Percentiles rank a stretch among this genome's conserved stretches.
Evolutionary conservation across 2,329 filamentous ascomycete species (phyloP).

Genomic region (Pseudogymnoascus sp.): DNA sequence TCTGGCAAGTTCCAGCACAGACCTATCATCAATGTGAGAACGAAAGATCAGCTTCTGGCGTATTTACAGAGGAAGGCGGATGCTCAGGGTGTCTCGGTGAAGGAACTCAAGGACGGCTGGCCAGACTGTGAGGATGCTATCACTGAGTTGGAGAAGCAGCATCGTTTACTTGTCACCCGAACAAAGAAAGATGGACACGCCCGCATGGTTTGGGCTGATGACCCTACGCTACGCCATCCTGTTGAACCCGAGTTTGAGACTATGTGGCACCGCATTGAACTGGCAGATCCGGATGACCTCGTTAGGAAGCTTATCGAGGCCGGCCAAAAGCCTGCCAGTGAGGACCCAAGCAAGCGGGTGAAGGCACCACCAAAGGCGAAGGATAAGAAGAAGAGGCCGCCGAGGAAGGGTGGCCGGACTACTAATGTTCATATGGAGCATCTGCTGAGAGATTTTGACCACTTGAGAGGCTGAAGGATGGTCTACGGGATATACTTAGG

Average conservation of each 20-base stretch:
- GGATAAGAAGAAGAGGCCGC: conserved; percentile 30
- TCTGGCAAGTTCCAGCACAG: conserved; percentile 72
- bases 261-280: conserved; percentile 72
- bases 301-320: conserved; percentile 32
- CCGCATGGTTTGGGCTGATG: conserved; percentile 81
- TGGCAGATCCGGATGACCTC: conserved; percentile 47
- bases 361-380: conserved; percentile 28
- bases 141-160: conserved; percentile 64
- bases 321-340: conserved; percentile 30
- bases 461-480: conserved; percentile 22
- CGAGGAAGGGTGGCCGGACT: conserved; percentile 27
- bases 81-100: conserved; percentile 71
- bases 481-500: neutral
- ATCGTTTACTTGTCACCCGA: conserved; percentile 74
- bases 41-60: conserved; percentile 65
- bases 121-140: conserved; percentile 72
- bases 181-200: conserved; percentile 89
- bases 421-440: conserved; percentile 30
- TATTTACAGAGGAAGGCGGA: conserved; percentile 76
- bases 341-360: conserved; percentile 29
- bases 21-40: conserved; percentile 75
- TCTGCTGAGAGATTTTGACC: conserved; percentile 25
- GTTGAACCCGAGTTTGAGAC: conserved; percentile 76
- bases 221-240: conserved; percentile 62
- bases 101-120: conserved; percentile 95